Evolutionary conservation across 2,329 filamentous ascomycete genomes (phyloP).

Genomic region (Tolypocladium cylindrosporum): DNA sequence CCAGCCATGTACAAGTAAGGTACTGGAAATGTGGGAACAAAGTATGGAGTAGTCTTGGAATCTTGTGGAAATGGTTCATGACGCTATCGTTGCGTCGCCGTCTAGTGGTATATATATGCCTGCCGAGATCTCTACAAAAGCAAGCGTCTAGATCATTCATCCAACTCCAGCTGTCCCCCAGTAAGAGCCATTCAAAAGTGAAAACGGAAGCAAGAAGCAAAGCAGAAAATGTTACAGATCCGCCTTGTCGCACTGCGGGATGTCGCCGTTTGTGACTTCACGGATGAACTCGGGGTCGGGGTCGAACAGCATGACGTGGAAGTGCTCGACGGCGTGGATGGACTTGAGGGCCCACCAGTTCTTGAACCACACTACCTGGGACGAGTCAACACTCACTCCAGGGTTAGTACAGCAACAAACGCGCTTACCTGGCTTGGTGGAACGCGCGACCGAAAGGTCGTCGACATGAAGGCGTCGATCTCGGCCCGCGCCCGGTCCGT

Average conservation of each 20-base stretch:
- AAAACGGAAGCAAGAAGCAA: background rate
- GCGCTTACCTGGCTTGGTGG: slow-evolving; percentile 40
- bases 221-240: slow-evolving; percentile 1
- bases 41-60: background rate
- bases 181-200: background rate
- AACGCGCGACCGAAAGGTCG: slow-evolving; percentile 50
- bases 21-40: background rate
- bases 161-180: background rate
- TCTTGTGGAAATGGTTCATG: background rate
- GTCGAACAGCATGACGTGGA: slow-evolving; percentile 84
- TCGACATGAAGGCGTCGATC: slow-evolving; percentile 62
- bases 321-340: slow-evolving; percentile 80
- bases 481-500: slow-evolving; percentile 50
- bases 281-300: slow-evolving; percentile 60
- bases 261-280: slow-evolving; percentile 63
- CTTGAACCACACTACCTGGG: slow-evolving; percentile 40
- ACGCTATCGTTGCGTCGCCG: background rate
- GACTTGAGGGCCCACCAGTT: slow-evolving; percentile 85
- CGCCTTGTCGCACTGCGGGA: slow-evolving; percentile 47
- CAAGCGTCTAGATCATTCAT: background rate
- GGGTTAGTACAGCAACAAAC: background rate
- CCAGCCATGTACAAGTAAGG: background rate
- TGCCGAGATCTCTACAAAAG: background rate
- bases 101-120: background rate
- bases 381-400: background rate